Conservation (phyloP, 1,284 basidiomycete genomes). For the Schizopora paradoxa region DNA sequence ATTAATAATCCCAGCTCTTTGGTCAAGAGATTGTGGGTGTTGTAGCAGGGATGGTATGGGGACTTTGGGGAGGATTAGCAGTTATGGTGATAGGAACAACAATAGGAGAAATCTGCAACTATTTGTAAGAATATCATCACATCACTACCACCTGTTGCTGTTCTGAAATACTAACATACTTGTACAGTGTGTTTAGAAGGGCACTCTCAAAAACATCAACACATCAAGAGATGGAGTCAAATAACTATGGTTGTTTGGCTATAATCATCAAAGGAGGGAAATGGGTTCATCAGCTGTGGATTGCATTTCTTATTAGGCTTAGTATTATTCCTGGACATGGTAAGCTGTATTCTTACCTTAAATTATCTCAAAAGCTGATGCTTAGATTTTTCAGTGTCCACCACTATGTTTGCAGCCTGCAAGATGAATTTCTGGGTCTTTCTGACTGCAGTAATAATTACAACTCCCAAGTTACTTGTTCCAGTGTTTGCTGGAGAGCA, state of each 20-base stretch:
- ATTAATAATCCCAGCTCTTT: neutral
- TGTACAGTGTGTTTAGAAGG: neutral
- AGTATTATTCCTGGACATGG: neutral
- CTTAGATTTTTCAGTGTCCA: too few species aligned
- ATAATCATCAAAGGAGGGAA: neutral
- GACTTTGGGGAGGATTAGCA: neutral
- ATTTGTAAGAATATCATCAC: neutral
- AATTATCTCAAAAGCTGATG: neutral
- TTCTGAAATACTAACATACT: neutral
- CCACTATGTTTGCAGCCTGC: neutral
- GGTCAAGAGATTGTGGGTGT: neutral
- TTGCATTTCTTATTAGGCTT: neutral
- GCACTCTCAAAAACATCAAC: neutral
- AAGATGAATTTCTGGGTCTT: neutral
- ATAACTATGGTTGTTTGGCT: neutral
- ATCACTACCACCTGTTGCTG: neutral
- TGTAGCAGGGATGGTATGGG: neutral
- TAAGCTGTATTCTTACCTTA: neutral
- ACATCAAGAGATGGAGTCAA: neutral
- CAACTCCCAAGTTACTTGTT: too few species aligned
- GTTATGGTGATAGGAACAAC: neutral
- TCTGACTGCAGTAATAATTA: neutral
- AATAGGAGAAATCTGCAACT: slow-evolving; percentile 1
- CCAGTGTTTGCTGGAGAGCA: too few species aligned
- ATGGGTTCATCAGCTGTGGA: slow-evolving; percentile 32